These are phyloP conservation scores for Glycine tomentella DNA, from an alignment of 306 rosid genomes.

Conservation along the genomic window DNA sequence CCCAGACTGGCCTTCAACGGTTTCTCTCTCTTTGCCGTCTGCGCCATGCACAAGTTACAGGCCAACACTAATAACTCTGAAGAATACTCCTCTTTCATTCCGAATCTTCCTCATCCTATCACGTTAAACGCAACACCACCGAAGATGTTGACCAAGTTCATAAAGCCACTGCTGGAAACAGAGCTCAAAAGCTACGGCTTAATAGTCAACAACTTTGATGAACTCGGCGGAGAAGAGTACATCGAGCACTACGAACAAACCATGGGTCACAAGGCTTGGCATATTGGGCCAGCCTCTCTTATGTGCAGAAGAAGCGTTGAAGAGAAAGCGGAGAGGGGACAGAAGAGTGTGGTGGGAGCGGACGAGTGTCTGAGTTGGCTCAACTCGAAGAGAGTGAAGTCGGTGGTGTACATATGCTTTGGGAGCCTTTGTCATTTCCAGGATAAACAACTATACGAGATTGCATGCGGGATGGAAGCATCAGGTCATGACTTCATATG, in stretches of 20 bases:
- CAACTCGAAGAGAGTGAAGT: constrained; percentile 23
- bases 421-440: constrained; percentile 39
- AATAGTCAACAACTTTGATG: constrained; percentile 45
- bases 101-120: constrained; percentile 40
- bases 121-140: constrained; percentile 38
- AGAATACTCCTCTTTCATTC: not conserved
- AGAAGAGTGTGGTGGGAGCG: constrained; percentile 25
- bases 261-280: constrained; percentile 44
- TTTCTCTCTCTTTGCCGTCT: constrained; percentile 14
- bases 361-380: constrained; percentile 47
- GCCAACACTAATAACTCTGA: not conserved
- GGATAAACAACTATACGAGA: constrained; percentile 44
- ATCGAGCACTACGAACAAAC: not conserved
- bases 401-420: constrained; percentile 47
- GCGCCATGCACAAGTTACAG: constrained; percentile 9
- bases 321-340: constrained; percentile 40
- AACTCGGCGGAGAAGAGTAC: constrained; percentile 46
- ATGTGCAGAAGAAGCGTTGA: not conserved
- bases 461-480: constrained; percentile 43
- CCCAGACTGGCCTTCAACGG: constrained; percentile 43
- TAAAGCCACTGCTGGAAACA: not conserved
- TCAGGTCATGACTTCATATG: constrained; percentile 29
- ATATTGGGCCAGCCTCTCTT: constrained; percentile 51
- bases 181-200: constrained; percentile 46
- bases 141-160: fast-evolving